Evolutionary conservation across 768 basidiomycete genomes (phyloP).

Genomic region (Candolleomyces aberdarensis): DNA sequence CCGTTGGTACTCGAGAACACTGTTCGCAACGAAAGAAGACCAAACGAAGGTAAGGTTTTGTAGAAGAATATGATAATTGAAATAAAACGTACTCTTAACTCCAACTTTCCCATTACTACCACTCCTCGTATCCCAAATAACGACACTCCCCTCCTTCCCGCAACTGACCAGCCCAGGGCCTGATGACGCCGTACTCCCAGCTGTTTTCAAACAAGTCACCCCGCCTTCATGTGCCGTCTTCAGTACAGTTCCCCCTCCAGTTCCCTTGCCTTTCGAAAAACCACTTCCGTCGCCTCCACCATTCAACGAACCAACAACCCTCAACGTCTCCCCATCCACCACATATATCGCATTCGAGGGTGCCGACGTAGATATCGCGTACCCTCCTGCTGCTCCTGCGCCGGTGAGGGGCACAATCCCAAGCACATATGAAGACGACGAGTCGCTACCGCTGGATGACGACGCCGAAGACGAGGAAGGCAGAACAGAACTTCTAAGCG

Average conservation of each 20-base stretch:
- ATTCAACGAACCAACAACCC: constrained; percentile 37
- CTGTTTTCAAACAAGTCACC: constrained; percentile 52
- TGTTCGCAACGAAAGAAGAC: not conserved
- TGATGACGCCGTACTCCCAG: constrained; percentile 36
- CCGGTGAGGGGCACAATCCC: constrained; percentile 42
- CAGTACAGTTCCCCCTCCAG: not conserved
- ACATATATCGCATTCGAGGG: constrained; percentile 66
- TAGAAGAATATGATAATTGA: not conserved
- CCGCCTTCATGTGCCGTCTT: constrained; percentile 49
- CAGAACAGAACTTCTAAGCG: no score
- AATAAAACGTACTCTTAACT: constrained; percentile 53
- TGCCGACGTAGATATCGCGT: constrained; percentile 62
- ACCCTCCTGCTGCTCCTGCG: constrained; percentile 36
- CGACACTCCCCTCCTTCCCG: constrained; percentile 69
- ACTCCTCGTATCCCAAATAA: constrained; percentile 71
- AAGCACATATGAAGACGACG: constrained; percentile 46
- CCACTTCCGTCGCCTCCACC: not conserved
- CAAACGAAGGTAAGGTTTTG: not conserved
- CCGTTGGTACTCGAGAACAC: not conserved
- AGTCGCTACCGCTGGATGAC: not conserved
- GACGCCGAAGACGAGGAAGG: no score
- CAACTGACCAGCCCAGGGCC: constrained; percentile 55
- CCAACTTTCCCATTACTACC: constrained; percentile 22
- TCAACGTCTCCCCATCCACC: constrained; percentile 58
- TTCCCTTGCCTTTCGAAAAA: not conserved